A percentile compares a stretch with the other conserved stretches of the same genome.
Evolutionary conservation across 805 yeast species (phyloP).

Genomic region (Yamadazyma scolyti): DNA sequence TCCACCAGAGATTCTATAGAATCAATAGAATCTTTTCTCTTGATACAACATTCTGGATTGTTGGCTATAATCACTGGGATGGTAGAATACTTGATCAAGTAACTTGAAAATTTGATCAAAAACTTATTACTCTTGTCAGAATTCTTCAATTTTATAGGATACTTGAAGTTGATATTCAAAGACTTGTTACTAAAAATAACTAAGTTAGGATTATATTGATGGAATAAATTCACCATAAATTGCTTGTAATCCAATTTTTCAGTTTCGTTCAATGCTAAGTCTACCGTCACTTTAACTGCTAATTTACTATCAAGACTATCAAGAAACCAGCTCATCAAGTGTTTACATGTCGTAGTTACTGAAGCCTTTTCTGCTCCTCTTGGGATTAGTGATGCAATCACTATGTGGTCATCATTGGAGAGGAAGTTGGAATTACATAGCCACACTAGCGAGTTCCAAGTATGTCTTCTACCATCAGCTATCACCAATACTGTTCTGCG

Average conservation of each 20-base stretch:
- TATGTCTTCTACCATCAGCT: slow-evolving; percentile 38
- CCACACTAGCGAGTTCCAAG: slow-evolving; percentile 44
- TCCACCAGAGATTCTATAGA: no score
- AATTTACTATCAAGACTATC: slow-evolving; percentile 13
- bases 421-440: slow-evolving; percentile 21
- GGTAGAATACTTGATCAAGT: slow-evolving; percentile 34
- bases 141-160: slow-evolving; percentile 28
- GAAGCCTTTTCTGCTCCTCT: slow-evolving; percentile 1
- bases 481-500: slow-evolving; percentile 33
- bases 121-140: slow-evolving; percentile 20
- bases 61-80: slow-evolving; percentile 31
- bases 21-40: no score
- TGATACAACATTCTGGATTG: neutral
- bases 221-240: slow-evolving; percentile 33
- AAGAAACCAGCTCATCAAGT: slow-evolving; percentile 21
- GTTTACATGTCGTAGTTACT: slow-evolving; percentile 18
- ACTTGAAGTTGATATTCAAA: slow-evolving; percentile 40
- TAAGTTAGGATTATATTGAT: slow-evolving; percentile 40
- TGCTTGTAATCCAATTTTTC: slow-evolving; percentile 23
- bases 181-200: slow-evolving; percentile 35
- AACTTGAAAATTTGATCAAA: slow-evolving; percentile 34
- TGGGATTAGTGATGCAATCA: slow-evolving; percentile 34
- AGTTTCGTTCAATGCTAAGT: slow-evolving; percentile 25
- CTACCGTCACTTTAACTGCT: slow-evolving; percentile 36
- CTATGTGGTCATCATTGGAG: slow-evolving; percentile 36